A percentile compares a stretch with the other conserved stretches of the same genome.
Conservation (phyloP, 139 green algal genomes). For the Edaphochlamys debaryana region DNA sequence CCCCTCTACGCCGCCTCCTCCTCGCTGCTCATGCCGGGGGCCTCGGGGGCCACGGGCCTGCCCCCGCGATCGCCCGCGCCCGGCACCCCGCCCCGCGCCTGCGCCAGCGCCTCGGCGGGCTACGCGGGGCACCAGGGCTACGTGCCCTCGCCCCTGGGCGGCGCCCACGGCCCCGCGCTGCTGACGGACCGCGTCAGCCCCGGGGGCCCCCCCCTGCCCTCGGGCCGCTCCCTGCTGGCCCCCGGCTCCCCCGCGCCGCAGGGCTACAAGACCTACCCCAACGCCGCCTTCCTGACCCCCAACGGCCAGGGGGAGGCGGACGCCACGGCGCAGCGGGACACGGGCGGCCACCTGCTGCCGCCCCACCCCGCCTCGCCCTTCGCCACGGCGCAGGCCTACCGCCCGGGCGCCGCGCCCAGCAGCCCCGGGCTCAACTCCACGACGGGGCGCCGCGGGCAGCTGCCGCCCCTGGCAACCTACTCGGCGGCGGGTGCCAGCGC, state of each 20-base stretch:
- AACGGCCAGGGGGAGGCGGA: neutral
- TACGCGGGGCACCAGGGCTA: neutral
- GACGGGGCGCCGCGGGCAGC: neutral
- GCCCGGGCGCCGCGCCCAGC: no score
- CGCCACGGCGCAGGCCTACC: neutral
- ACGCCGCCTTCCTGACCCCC: neutral
- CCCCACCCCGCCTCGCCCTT: neutral
- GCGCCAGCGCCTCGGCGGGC: no score
- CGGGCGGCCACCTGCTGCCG: no score
- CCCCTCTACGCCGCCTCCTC: constrained; percentile 18
- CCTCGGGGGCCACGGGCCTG: no score
- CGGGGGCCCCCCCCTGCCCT: no score
- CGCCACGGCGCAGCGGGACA: neutral
- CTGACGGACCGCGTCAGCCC: neutral
- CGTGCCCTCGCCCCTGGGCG: neutral
- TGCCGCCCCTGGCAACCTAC: constrained; percentile 27
- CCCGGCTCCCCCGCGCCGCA: no score
- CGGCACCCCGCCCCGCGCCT: no score
- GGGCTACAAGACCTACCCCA: constrained; percentile 21
- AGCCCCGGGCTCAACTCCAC: neutral
- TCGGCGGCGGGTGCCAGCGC: neutral
- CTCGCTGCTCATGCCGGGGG: neutral
- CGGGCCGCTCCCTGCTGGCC: neutral
- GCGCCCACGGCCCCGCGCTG: no score
- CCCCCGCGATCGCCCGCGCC: no score